Base-by-base conservation (phyloP, 2,329 filamentous ascomycete genomes). In the Talaromyces marneffei region DNA sequence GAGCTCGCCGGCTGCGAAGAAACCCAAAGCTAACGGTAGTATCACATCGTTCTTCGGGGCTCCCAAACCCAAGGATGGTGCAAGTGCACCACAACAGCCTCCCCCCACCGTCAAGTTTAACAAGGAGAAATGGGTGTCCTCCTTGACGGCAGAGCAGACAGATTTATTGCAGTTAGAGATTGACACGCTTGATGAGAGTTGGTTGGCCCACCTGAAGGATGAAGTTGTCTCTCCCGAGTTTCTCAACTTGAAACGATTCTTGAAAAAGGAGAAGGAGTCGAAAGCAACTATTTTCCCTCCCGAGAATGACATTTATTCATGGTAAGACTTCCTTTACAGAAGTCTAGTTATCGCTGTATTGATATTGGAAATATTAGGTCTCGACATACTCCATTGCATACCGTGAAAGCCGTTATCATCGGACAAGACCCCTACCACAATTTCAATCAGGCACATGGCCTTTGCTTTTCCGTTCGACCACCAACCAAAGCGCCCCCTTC, bases 401-500 rank as follows among this genome's bases (percentile, higher is more conserved):
- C 83, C 14, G 92, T 97, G 74, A 96, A 96, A 75, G 89, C 90
- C 61, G 92, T 99, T 63, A 92, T 99, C 71, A 77, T 97, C 59
- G 94, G 94, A 66, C 94, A 99, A 79, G 94, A 99, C 74, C 94
- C 94, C 2, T 99, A 99, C 76, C 94, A 99, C 80, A 96, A 96
- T 74, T 75, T 86, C 74, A 95, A 95, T 75, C 94, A 99, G 81
- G 94, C 94, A 56, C 94, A 97, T 75, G 94, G 94, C 46, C 87
- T 99, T 62, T 93, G 90, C 73, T 99, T 99, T 82, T 96, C 91
- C 53, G 92, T 97, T 60, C 90, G 90, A 9, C 88, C 93, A 2
- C 94, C 94, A 0, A 96, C 91, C 0, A 85, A 85, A 3, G 91
- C 93, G 1, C 94, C 94, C 0, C 92, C 93, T 0, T 96, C 91